A percentile compares a stretch with the other conserved stretches of the same genome.
phyloP scores from a whole-genome alignment of 148 eudicot species.

The Beta vulgaris region DNA sequence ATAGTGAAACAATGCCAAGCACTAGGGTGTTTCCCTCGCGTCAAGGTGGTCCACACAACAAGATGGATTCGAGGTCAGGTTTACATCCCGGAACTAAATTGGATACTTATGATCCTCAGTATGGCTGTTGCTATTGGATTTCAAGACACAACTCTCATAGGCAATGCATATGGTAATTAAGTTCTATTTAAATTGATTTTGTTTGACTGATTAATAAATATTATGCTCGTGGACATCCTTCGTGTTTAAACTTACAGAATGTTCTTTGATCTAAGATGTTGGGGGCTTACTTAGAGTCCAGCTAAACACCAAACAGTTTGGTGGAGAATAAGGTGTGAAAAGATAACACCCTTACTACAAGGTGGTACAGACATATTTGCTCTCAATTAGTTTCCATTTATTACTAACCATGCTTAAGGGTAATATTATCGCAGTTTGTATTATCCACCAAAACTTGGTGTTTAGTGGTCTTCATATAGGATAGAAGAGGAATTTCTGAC shows the following conservation, averaged over 20 bases:
- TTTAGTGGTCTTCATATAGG: no score
- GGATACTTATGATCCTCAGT: constrained; percentile 51
- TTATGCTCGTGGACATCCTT: background rate
- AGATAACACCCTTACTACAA: no score
- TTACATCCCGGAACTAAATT: constrained; percentile 54
- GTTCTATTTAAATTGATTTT: background rate
- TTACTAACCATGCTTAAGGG: no score
- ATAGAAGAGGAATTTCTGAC: no score
- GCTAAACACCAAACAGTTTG: no score
- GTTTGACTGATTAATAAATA: background rate
- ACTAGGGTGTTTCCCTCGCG: constrained; percentile 49
- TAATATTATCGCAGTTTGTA: no score
- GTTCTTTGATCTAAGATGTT: background rate
- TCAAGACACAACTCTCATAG: constrained; percentile 34
- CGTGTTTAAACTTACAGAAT: background rate
- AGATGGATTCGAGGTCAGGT: constrained; percentile 43
- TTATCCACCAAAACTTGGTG: no score
- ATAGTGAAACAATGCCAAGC: constrained; percentile 49
- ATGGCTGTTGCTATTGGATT: constrained; percentile 42
- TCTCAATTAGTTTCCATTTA: no score
- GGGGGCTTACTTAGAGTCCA: no score
- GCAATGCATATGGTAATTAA: constrained; percentile 56
- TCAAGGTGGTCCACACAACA: constrained; percentile 48
- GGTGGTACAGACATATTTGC: no score
- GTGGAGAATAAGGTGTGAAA: no score